These are phyloP conservation scores for Dipodascopsis uninucleata DNA, from an alignment of 805 yeast genomes.

Conservation along the genomic window DNA sequence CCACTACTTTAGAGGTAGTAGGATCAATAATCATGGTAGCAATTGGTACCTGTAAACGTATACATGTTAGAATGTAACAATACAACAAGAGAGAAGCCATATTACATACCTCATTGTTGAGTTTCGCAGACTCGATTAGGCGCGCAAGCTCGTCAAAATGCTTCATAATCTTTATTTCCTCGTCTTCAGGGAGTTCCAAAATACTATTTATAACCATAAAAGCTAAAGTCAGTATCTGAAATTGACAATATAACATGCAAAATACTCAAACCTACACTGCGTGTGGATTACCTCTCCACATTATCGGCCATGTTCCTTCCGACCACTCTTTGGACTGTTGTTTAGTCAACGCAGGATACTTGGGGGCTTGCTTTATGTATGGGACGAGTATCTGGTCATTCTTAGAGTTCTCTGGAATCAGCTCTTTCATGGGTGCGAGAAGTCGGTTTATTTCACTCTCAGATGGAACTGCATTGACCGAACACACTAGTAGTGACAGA, in stretches of 20 bases:
- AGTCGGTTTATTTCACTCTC: conserved; percentile 34
- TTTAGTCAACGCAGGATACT: conserved; percentile 62
- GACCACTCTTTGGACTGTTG: conserved; percentile 70
- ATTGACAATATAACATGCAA: background rate
- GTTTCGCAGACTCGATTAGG: conserved; percentile 29
- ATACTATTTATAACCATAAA: conserved; percentile 55
- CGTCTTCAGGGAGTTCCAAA: conserved; percentile 48
- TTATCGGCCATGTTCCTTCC: conserved; percentile 70
- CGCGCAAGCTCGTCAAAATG: conserved; percentile 36
- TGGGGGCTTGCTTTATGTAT: conserved; percentile 47
- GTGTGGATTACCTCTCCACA: conserved; percentile 88
- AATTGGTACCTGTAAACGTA: conserved; percentile 41
- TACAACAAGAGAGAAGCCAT: background rate
- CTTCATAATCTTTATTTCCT: conserved; percentile 44
- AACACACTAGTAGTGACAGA: conserved; percentile 46
- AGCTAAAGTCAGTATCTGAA: background rate
- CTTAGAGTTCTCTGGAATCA: background rate
- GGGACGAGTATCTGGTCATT: conserved; percentile 10
- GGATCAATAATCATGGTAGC: conserved; percentile 67
- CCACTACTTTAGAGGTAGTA: conserved; percentile 39
- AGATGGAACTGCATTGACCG: conserved; percentile 37
- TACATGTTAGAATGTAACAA: background rate
- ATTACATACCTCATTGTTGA: conserved; percentile 7
- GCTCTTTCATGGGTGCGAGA: conserved; percentile 13
- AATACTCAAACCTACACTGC: conserved; percentile 29